Evolutionary conservation across 169 alveolate genomes (phyloP), one percentile per base, ranked within the genome.

Genomic region (Miamiensis avidus): DNA sequence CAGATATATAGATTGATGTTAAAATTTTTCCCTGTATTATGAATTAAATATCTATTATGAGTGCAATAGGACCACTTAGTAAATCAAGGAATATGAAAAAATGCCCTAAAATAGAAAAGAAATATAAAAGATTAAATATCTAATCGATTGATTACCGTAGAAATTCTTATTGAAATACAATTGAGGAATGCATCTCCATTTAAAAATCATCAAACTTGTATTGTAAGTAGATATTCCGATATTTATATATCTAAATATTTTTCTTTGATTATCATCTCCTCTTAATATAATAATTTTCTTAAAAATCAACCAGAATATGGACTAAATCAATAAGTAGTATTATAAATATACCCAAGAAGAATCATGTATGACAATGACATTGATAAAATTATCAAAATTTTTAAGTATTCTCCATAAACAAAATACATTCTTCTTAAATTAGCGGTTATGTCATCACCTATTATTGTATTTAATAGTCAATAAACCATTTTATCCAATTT

Each of bases 1-100:
- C 87, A 16, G 87, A 31, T 27, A 74, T 6, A 33, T 72, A 33
- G n/a, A 82, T 82, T 0, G 87, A 49, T 20, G 69, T 49, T 4
- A 49, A 49, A 11, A 49, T 49, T 49, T 49, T 11, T 4, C 20
- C 20, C 26, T 4, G 20, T 49, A 49, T 49, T 49, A 49, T 49
- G 69, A 49, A 49, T 11, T 49, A 20, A 4, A 49, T 11, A 20
- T 49, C 69, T 49, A 49, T 49, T 49, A 49, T 11, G 4, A 49
- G 69, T 11, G 69, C 69, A 49, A 49, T 20, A 49, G 69, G 69
- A 4, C 69, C 69, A 49, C 69, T 11, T 11, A 49, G 20, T 49
- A 49, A 49, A 49, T 49, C 69, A 49, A 49, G 4, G 20, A 49
- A 20, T 11, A 49, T 49, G 20, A 49, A 49, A 11, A 49, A 49